A percentile compares a stretch with the other conserved stretches of the same genome.
These are phyloP conservation scores for Posidonia australis DNA, from an alignment of 106 monocot species.

Conservation along the genomic window DNA sequence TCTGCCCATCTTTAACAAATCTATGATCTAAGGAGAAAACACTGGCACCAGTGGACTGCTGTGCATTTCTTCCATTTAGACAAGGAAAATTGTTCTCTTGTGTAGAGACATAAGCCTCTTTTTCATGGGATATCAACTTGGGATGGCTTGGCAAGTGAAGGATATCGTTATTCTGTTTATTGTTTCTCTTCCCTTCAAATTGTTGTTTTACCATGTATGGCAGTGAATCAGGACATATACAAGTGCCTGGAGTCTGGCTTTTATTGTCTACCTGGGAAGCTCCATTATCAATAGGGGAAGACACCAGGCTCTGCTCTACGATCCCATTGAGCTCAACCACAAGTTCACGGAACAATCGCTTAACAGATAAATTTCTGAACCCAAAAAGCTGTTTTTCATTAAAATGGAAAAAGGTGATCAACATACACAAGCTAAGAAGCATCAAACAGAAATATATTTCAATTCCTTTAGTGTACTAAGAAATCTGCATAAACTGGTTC, in stretches of 20 bases:
- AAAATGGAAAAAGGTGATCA: background rate
- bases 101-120: no score
- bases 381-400: constrained; percentile 73
- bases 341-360: constrained; percentile 83
- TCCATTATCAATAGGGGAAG: constrained; percentile 9
- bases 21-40: background rate
- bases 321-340: constrained; percentile 34
- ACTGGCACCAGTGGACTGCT: background rate
- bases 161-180: no score
- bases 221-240: constrained; percentile 12
- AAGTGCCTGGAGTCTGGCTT: background rate
- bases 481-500: no score
- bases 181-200: no score
- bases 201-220: no score
- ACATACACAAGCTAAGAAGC: no score
- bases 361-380: constrained; percentile 75
- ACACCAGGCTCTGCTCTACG: constrained; percentile 16
- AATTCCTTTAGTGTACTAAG: no score
- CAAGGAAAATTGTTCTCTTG: no score
- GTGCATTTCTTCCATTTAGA: background rate
- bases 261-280: constrained; percentile 10
- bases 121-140: no score
- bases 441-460: no score
- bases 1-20: background rate
- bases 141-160: no score